These are phyloP conservation scores for Fistulina hepatica DNA, from an alignment of 1,284 basidiomycete genomes.

Conservation along the genomic window DNA sequence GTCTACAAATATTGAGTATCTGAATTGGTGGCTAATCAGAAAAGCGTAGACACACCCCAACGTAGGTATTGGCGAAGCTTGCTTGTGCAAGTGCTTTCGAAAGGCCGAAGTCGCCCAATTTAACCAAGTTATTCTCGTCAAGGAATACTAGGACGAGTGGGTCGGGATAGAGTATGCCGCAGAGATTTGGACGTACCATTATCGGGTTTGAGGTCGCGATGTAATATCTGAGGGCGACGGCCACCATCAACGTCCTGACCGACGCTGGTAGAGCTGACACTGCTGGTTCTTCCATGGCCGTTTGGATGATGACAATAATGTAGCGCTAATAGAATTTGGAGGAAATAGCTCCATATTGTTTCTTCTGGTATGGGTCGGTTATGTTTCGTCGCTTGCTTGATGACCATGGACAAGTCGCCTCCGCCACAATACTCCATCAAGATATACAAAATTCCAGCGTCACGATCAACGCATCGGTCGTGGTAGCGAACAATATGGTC, in stretches of 20 bases:
- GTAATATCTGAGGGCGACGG: slow-evolving; percentile 70
- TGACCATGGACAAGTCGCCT: slow-evolving; percentile 81
- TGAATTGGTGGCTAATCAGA: slow-evolving; percentile 1
- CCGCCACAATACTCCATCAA: slow-evolving; percentile 97
- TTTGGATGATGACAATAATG: slow-evolving; percentile 85
- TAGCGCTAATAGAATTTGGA: slow-evolving; percentile 86
- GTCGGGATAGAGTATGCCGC: slow-evolving; percentile 4
- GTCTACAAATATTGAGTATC: slow-evolving; percentile 48
- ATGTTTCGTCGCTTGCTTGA: slow-evolving; percentile 65
- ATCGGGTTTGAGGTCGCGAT: slow-evolving; percentile 94
- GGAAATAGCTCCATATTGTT: slow-evolving; percentile 89
- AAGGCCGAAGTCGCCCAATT: slow-evolving; percentile 93
- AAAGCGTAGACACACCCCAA: slow-evolving; percentile 51
- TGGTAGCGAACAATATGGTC: slow-evolving; percentile 93
- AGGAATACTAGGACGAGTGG: slow-evolving; percentile 57
- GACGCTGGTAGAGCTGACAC: slow-evolving; percentile 22
- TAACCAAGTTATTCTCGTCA: slow-evolving; percentile 69
- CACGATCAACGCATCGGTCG: slow-evolving; percentile 83
- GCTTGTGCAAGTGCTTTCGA: slow-evolving; percentile 84
- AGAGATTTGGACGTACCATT: slow-evolving; percentile 52
- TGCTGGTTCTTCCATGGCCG: slow-evolving; percentile 35
- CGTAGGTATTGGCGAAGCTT: slow-evolving; percentile 90
- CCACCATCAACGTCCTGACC: slow-evolving; percentile 29
- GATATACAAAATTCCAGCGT: slow-evolving; percentile 87
- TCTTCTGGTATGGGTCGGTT: slow-evolving; percentile 77